Evolutionary conservation across 2,329 filamentous ascomycete genomes (phyloP).

Genomic region (Remersonia thermophila): DNA sequence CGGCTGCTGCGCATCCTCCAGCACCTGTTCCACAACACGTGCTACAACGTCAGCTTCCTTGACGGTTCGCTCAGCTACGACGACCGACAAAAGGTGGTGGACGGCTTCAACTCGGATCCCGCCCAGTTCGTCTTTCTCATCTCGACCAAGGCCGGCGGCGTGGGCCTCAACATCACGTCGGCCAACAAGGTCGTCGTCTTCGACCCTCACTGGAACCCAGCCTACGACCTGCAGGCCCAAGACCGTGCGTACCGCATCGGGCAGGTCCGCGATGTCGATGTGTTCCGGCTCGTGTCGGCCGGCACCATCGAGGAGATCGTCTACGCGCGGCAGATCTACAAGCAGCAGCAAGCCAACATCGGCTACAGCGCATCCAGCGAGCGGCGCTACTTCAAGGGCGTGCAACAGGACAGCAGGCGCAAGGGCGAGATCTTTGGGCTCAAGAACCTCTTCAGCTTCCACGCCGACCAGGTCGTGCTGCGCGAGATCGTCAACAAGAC

Average conservation of each 20-base stretch:
- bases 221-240: conserved; percentile 89
- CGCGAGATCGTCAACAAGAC: conserved; percentile 98
- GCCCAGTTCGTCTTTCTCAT: conserved; percentile 91
- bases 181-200: conserved; percentile 97
- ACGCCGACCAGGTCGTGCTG: conserved; percentile 65
- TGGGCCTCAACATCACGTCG: conserved; percentile 91
- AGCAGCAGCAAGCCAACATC: conserved; percentile 97
- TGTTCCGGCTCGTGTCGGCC: conserved; percentile 79
- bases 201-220: conserved; percentile 95
- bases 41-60: conserved; percentile 83
- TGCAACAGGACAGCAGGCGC: conserved; percentile 69
- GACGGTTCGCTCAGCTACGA: conserved; percentile 76
- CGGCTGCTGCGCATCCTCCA: conserved; percentile 72
- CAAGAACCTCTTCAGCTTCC: conserved; percentile 72
- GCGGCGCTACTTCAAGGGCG: conserved; percentile 87
- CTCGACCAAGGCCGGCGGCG: conserved; percentile 82
- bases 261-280: conserved; percentile 83
- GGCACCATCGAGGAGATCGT: conserved; percentile 96
- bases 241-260: conserved; percentile 94
- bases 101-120: conserved; percentile 83
- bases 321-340: conserved; percentile 95
- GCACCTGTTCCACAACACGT: conserved; percentile 74
- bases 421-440: conserved; percentile 94
- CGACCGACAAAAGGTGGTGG: conserved; percentile 69
- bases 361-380: conserved; percentile 89